Conservation (phyloP, 306 rosid species). For the Echinosophora koreensis region DNA sequence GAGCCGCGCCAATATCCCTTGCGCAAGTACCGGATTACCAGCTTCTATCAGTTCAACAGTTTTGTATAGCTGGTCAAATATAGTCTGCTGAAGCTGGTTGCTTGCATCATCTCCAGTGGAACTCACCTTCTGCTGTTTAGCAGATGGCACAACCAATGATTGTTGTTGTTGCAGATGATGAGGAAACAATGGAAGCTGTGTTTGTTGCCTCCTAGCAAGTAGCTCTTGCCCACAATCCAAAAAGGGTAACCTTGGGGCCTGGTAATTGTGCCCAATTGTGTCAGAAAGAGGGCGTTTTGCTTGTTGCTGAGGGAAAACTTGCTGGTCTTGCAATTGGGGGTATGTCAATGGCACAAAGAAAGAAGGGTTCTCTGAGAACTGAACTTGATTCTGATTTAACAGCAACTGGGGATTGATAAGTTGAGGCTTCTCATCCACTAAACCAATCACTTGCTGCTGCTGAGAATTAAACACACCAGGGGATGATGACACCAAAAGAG, state of each 20-base stretch:
- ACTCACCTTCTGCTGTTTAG: conserved; percentile 66
- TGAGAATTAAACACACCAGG: conserved; percentile 57
- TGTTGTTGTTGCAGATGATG: conserved; percentile 59
- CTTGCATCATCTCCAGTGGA: conserved; percentile 63
- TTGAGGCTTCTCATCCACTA: conserved; percentile 80
- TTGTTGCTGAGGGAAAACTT: conserved; percentile 59
- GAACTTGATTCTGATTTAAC: conserved; percentile 75
- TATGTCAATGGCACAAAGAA: conserved; percentile 76
- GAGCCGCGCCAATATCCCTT: conserved; percentile 99
- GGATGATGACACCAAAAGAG: conserved; percentile 48
- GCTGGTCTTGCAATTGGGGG: conserved; percentile 68
- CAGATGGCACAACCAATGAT: conserved; percentile 50
- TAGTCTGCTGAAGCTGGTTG: conserved; percentile 78
- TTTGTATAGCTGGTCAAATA: conserved; percentile 75
- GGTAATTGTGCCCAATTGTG: conserved; percentile 33
- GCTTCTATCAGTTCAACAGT: conserved; percentile 92
- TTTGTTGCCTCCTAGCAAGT: conserved; percentile 57
- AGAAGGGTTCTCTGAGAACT: conserved; percentile 64
- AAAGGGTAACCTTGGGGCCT: conserved; percentile 54
- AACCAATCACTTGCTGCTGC: conserved; percentile 57
- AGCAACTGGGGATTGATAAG: conserved; percentile 66
- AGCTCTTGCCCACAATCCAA: conserved; percentile 64
- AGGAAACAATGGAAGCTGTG: conserved; percentile 67
- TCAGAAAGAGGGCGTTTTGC: conserved; percentile 64
- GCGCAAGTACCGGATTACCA: conserved; percentile 89